A percentile compares a stretch with the other conserved stretches of the same genome.
These are phyloP conservation scores for Chloromonas sp. DNA, from an alignment of 163 green algal species.

Conservation along the genomic window DNA sequence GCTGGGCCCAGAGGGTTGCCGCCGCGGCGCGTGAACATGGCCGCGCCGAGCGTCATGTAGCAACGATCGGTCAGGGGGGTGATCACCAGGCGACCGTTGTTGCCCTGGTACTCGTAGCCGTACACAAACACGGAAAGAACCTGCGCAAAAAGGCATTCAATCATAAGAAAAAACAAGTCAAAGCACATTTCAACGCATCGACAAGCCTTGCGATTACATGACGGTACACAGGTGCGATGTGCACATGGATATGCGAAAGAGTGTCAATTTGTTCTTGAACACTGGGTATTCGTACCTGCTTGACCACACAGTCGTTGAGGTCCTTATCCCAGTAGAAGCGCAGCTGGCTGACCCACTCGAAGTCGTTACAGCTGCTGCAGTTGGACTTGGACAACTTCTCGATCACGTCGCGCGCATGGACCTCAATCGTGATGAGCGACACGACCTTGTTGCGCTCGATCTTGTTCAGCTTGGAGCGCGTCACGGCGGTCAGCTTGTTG, in stretches of 20 bases:
- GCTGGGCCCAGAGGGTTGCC: conserved; percentile 79
- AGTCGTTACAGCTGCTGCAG: conserved; percentile 62
- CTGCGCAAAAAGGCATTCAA: conserved; percentile 11
- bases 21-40: conserved; percentile 78
- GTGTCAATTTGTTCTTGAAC: too few species aligned
- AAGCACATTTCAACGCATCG: too few species aligned
- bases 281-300: conserved; percentile 38
- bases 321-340: conserved; percentile 86
- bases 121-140: conserved; percentile 80
- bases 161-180: background rate
- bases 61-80: conserved; percentile 84
- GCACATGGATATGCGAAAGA: too few species aligned
- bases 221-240: too few species aligned
- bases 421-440: conserved; percentile 17
- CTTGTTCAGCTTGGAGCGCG: conserved; percentile 62
- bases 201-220: too few species aligned
- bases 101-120: conserved; percentile 87
- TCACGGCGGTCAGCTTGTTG: conserved; percentile 77
- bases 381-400: conserved; percentile 74
- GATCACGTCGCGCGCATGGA: conserved; percentile 84
- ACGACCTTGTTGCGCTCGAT: conserved; percentile 9
- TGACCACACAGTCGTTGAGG: conserved; percentile 75
- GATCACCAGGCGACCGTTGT: conserved; percentile 86
- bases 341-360: conserved; percentile 86
- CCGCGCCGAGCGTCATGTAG: conserved; percentile 86